A percentile compares a stretch with the other conserved stretches of the same genome.
Evolutionary conservation across 176 grass and related monocot species (phyloP).

Genomic region (Oryza longistaminata): DNA sequence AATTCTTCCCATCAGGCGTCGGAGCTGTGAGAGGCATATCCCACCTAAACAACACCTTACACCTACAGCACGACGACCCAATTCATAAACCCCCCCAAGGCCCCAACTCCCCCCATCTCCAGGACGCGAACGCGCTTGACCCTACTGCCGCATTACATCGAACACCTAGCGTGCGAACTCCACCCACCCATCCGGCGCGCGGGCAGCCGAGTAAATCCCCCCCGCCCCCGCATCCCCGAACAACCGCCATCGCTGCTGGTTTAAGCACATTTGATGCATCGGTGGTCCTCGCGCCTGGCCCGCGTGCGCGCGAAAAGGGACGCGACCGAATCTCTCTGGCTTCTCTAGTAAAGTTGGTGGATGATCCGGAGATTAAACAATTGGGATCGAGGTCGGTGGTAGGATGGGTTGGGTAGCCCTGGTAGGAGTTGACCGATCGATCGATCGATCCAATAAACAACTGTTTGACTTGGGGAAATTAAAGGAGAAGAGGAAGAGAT

Average conservation of each 20-base stretch:
- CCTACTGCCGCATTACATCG: constrained; percentile 24
- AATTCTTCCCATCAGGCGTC: not conserved
- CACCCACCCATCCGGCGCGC: not conserved
- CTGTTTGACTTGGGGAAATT: not conserved
- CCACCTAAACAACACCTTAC: constrained; percentile 43
- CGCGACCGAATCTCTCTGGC: not conserved
- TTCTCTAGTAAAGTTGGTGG: constrained; percentile 18
- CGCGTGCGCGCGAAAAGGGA: not conserved
- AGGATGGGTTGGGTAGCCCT: not conserved
- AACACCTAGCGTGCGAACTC: constrained; percentile 13
- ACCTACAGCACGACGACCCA: not conserved
- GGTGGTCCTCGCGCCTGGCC: not conserved
- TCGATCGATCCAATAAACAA: constrained; percentile 1
- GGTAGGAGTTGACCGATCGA: not conserved
- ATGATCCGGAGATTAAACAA: constrained; percentile 7
- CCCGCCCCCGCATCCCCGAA: too few relatives aligned
- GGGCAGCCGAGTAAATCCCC: too few relatives aligned
- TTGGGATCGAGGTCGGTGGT: not conserved
- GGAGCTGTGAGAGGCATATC: constrained; percentile 25
- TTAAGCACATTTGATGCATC: too few relatives aligned
- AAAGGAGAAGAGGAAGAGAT: not conserved
- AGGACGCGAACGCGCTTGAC: not conserved
- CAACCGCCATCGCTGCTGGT: too few relatives aligned
- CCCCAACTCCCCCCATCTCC: not conserved
- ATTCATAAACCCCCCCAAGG: not conserved